Base-by-base conservation (phyloP, 2,329 filamentous ascomycete species). In the Claviceps fusiformis region DNA sequence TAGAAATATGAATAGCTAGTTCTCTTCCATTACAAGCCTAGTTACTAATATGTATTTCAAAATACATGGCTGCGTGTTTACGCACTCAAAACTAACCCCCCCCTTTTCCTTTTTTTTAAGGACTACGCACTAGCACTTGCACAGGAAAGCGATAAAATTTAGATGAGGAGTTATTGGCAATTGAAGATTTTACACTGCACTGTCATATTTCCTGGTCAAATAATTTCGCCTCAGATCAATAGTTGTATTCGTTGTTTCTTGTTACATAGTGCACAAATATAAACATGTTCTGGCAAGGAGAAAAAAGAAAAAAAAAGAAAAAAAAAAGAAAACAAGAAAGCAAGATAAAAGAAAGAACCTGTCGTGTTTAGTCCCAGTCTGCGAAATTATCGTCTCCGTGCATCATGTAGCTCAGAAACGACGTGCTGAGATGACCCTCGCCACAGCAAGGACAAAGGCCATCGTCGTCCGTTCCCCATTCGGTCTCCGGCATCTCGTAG, bases 371-470 rank as follows among this genome's bases (percentile, higher is more conserved):
- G 33, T 55, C 50, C 49, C 43, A 41, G 39, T 57, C 53, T 19
- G 53, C 17, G 17, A 53, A 37, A 27, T 52, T 50, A 17, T 52
- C 48, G 31, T 57, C 57, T 19, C 48, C 46, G 49, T 65, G 47
- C 54, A 64, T 54, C 55, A 68, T 37, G 44, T 61, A 64, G 39
- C 65, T 67, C 50, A 71, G 59, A 54, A 70, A 67, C 52, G 68
- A 67, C 49, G 67, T 64, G 54, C 63, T 63, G 52, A 68, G 66
- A 55, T 72, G 70, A 43, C 62, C 62, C 58, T 71, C 69, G 55
- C 71, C 71, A 53, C 71, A 73, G 59, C 69, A 72, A 37, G 70
- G 70, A 55, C 71, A 73, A 46, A 68, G 57, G 31, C 65, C 66
- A 53, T 71, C 68, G 13, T 71, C 69, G 47, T 66, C 65, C 19